Conservation (phyloP, 2,329 filamentous ascomycete species). For the Microsporum canis region DNA sequence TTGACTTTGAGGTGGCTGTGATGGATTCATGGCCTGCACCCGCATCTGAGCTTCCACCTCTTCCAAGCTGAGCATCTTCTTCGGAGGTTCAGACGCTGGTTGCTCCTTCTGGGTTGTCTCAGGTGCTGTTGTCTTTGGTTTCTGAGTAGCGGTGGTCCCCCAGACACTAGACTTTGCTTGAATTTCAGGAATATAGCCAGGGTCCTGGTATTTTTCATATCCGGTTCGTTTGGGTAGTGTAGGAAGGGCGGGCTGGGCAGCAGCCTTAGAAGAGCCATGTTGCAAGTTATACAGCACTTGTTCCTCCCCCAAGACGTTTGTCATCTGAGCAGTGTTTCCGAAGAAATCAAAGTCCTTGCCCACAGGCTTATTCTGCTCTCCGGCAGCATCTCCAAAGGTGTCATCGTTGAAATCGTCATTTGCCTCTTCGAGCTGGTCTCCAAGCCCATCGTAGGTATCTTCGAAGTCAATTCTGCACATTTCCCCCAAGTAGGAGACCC, state of each 20-base stretch:
- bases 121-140: conserved; percentile 24
- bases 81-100: conserved; percentile 30
- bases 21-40: conserved; percentile 19
- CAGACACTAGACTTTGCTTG: conserved; percentile 89
- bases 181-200: conserved; percentile 75
- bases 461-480: conserved; percentile 66
- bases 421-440: conserved; percentile 78
- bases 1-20: conserved; percentile 21
- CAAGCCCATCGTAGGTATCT: conserved; percentile 91
- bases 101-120: conserved; percentile 3
- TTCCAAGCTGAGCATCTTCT: conserved; percentile 89
- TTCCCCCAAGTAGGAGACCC: neutral
- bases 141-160: conserved; percentile 57
- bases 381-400: conserved; percentile 59
- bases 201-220: conserved; percentile 82
- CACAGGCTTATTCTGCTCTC: conserved; percentile 42
- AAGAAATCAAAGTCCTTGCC: conserved; percentile 98
- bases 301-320: conserved; percentile 80
- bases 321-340: conserved; percentile 76
- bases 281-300: conserved; percentile 72
- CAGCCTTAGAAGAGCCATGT: conserved; percentile 34
- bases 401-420: conserved; percentile 95
- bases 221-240: conserved; percentile 60
- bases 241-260: conserved; percentile 23
- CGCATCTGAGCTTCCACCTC: conserved; percentile 94